A percentile compares a stretch with the other conserved stretches of the same genome.
These are phyloP conservation scores for Suhomyces pyralidae DNA, from an alignment of 805 yeast species.

Conservation along the genomic window DNA sequence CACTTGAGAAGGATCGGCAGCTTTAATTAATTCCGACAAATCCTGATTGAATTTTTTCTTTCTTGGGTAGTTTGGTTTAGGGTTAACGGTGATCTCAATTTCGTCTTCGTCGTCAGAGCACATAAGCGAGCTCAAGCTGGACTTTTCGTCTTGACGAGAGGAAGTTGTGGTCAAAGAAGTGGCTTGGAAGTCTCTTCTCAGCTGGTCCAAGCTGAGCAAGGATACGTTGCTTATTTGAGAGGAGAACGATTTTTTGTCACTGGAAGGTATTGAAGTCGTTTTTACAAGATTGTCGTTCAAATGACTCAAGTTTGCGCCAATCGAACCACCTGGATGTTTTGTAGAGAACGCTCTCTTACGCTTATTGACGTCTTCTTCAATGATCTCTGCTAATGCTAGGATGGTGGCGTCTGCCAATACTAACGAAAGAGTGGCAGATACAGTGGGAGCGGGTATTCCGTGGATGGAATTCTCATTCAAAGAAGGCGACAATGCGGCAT, in stretches of 20 bases:
- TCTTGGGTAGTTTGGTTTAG: background rate
- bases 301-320: constrained; percentile 53
- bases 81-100: background rate
- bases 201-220: constrained; percentile 10
- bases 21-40: background rate
- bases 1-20: constrained; percentile 3
- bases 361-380: constrained; percentile 51
- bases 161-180: background rate
- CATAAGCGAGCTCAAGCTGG: constrained; percentile 9
- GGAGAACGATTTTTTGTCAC: constrained; percentile 9
- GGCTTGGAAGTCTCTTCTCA: constrained; percentile 5
- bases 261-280: background rate
- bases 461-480: constrained; percentile 61
- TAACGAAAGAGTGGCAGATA: constrained; percentile 73
- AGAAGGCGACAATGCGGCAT: constrained; percentile 58
- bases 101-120: constrained; percentile 24
- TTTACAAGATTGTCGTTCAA: constrained; percentile 24
- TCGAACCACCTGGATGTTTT: constrained; percentile 90
- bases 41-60: background rate
- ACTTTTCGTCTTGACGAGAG: background rate
- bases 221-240: constrained; percentile 13
- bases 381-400: constrained; percentile 67
- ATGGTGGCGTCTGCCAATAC: constrained; percentile 77
- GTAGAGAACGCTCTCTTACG: constrained; percentile 60
- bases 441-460: constrained; percentile 86